A percentile compares a stretch with the other conserved stretches of the same genome.
These are phyloP conservation scores for Lantana camara DNA, from an alignment of 257 asterid species.

Conservation along the genomic window DNA sequence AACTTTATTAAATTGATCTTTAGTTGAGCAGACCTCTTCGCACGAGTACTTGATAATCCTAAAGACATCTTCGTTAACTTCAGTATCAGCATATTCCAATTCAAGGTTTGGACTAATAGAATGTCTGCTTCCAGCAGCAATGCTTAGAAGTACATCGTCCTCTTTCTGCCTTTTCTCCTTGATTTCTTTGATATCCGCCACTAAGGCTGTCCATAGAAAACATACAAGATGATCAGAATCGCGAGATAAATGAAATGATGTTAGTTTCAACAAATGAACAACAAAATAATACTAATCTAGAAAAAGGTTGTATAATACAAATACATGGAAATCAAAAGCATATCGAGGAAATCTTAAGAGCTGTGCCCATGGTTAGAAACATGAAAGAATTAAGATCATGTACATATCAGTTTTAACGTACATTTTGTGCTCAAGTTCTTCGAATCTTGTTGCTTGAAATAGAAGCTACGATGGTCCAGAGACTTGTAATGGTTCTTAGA, in stretches of 20 bases:
- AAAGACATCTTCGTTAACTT: slow-evolving; percentile 82
- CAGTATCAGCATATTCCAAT: slow-evolving; percentile 72
- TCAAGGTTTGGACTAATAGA: slow-evolving; percentile 71
- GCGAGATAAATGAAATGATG: slow-evolving; percentile 9
- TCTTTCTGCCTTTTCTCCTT: slow-evolving; percentile 85
- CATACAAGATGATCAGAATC: slow-evolving; percentile 30
- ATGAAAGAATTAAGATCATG: slow-evolving; percentile 4
- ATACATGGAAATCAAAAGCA: neutral
- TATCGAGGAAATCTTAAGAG: neutral
- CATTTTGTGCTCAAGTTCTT: slow-evolving; percentile 93
- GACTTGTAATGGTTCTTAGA: slow-evolving; percentile 91
- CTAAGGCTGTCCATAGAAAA: slow-evolving; percentile 62
- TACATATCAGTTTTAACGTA: slow-evolving; percentile 44
- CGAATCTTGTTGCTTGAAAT: slow-evolving; percentile 97
- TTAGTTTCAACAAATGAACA: neutral
- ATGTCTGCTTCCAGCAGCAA: slow-evolving; percentile 87
- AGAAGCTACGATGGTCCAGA: slow-evolving; percentile 98
- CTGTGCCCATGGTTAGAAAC: slow-evolving; percentile 4
- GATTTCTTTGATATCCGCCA: slow-evolving; percentile 84
- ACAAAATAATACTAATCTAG: slow-evolving; percentile 2
- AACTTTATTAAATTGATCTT: slow-evolving; percentile 83
- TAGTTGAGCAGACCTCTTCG: slow-evolving; percentile 91
- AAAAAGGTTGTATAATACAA: neutral
- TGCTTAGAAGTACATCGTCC: slow-evolving; percentile 68
- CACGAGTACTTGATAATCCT: slow-evolving; percentile 85